Evolutionary conservation across 1,139 yeast genomes (phyloP), one percentile per base, ranked within the genome.

Genomic region (Candida sp.): DNA sequence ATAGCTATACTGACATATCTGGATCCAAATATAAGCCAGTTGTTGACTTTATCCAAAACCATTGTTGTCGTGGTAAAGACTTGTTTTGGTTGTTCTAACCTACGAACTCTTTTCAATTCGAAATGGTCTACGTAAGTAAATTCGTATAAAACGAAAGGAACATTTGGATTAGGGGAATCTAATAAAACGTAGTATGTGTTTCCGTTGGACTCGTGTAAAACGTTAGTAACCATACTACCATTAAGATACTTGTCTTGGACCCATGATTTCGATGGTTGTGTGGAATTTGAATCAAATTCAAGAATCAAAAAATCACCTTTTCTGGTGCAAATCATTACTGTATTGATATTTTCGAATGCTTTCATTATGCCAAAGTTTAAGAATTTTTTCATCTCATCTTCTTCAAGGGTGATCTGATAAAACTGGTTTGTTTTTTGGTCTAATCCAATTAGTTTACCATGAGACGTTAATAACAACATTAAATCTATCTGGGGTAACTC

Each of bases 151-250:
- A 75, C 49, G 34, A 84, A 72, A 1, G 81, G 79, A 39, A 79
- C 80, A 5, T 64, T 70, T 0, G 87, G 84, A 52, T 85, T 82
- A 35, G 95, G 90, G 9, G 89, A 79, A 49, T 85, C 93, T 4
- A 77, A 58, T 12, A 85, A 59, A 0, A 81, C 43, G 37, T 70
- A 70, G 27, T 64, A 56, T 8, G 54, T 49, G 5, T 59, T 53
- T 0, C 56, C 56, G 7, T 52, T 41, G 3, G 39, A 21, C 34
- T 56, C 55, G 0, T 74, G 59, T 36, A 84, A 59, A 4, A 82
- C 64, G 50, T 83, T 85, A 9, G 81, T 75, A 7, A 81, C 66
- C 52, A 83, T 84, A n/a, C 74, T 67, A 1, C 49, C 50, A 5
- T 48, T 49, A 22, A 60, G 51, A 22, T 43, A 21, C 5, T 56